Conservation (phyloP, 2,329 filamentous ascomycete genomes). For the Colletotrichum chlorophyti region DNA sequence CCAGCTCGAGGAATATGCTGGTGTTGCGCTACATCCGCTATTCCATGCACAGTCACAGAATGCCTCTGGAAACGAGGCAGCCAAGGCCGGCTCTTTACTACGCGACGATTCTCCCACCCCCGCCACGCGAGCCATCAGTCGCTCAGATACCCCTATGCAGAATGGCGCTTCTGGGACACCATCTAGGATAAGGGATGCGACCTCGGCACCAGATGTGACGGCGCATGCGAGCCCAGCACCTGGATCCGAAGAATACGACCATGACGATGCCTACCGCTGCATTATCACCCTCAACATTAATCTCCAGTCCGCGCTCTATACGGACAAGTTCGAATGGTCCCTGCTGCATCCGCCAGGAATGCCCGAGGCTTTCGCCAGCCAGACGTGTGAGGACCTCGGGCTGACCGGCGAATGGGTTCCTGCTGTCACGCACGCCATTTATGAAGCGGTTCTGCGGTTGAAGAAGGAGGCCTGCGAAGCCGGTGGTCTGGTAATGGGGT, state of each 20-base stretch:
- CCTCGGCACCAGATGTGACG: slow-evolving; percentile 62
- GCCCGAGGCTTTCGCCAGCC: slow-evolving; percentile 89
- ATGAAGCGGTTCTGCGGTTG: slow-evolving; percentile 87
- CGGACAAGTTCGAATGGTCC: slow-evolving; percentile 98
- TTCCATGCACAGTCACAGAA: slow-evolving; percentile 70
- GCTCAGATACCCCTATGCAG: slow-evolving; percentile 63
- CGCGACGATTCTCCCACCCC: slow-evolving; percentile 47
- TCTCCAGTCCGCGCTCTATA: slow-evolving; percentile 88
- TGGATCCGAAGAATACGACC: slow-evolving; percentile 79
- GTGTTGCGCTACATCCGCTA: slow-evolving; percentile 89
- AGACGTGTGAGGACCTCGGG: slow-evolving; percentile 91
- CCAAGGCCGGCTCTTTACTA: slow-evolving; percentile 37
- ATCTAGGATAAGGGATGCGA: slow-evolving; percentile 49
- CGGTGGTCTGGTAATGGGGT: slow-evolving; percentile 80
- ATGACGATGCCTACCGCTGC: slow-evolving; percentile 93
- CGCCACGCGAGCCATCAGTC: slow-evolving; percentile 45
- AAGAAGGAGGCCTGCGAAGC: slow-evolving; percentile 98
- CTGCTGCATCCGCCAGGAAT: slow-evolving; percentile 89
- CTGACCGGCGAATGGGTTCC: slow-evolving; percentile 92
- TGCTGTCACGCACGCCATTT: slow-evolving; percentile 94
- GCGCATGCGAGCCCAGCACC: slow-evolving; percentile 72
- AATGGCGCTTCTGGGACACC: slow-evolving; percentile 60
- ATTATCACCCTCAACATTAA: slow-evolving; percentile 92
- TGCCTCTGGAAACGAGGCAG: slow-evolving; percentile 33
- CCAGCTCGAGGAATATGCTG: slow-evolving; percentile 94